phyloP scores from a whole-genome alignment of 345 rosid species.

The Eucalyptus marginata region DNA sequence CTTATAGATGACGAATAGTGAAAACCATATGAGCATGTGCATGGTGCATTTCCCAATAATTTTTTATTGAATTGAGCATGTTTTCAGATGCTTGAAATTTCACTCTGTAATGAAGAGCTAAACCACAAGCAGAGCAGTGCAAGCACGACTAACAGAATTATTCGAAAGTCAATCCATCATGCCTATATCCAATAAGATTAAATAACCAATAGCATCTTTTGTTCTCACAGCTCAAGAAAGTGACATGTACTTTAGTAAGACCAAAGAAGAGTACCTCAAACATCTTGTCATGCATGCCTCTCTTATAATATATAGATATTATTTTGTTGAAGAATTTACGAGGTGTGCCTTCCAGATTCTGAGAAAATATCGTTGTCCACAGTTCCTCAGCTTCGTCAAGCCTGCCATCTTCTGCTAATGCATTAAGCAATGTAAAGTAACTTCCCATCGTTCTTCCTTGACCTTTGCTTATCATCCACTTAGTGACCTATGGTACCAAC shows the following conservation, averaged over 20 bases:
- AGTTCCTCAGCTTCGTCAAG: slow-evolving; percentile 88
- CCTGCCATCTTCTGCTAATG: slow-evolving; percentile 74
- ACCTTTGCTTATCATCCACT: slow-evolving; percentile 98
- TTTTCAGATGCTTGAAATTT: not conserved
- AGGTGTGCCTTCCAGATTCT: slow-evolving; percentile 61
- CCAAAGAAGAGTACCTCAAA: slow-evolving; percentile 46
- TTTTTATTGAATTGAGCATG: not conserved
- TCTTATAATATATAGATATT: slow-evolving; percentile 56
- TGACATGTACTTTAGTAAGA: not conserved
- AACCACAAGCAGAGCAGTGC: not conserved
- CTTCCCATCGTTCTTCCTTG: slow-evolving; percentile 94
- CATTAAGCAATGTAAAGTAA: slow-evolving; percentile 66
- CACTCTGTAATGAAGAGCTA: not conserved
- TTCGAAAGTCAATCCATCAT: not conserved
- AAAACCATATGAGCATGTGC: not conserved
- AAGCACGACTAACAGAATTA: not conserved
- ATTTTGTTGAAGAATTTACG: slow-evolving; percentile 71
- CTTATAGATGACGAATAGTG: not conserved
- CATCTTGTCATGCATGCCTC: slow-evolving; percentile 74
- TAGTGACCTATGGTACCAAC: slow-evolving; percentile 41
- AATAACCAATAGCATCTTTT: not conserved
- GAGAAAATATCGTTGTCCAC: slow-evolving; percentile 64
- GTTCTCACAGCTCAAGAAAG: not conserved
- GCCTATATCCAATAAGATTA: not conserved
- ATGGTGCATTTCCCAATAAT: not conserved